These are phyloP conservation scores for Aspergillus tanneri DNA, from an alignment of 2,329 filamentous ascomycete species.

Conservation along the genomic window DNA sequence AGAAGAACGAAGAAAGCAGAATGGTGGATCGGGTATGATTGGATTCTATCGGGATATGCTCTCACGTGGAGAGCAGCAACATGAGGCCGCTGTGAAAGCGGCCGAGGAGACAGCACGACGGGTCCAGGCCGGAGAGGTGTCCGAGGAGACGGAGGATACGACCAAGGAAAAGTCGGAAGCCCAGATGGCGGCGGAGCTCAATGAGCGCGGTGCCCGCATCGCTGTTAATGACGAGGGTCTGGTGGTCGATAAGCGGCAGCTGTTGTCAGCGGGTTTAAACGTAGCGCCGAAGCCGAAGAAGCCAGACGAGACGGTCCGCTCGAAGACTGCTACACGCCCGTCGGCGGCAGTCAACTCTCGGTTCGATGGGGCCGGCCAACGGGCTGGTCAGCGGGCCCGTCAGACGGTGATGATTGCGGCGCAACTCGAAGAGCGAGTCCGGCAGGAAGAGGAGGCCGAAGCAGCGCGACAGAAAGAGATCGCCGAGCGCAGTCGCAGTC, in stretches of 20 bases:
- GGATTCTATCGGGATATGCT: constrained; percentile 62
- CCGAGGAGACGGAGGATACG: constrained; percentile 27
- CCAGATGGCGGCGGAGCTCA: constrained; percentile 57
- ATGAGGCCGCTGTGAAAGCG: constrained; percentile 57
- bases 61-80: constrained; percentile 56
- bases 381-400: constrained; percentile 50
- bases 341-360: constrained; percentile 19
- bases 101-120: constrained; percentile 46
- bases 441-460: constrained; percentile 58
- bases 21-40: constrained; percentile 55
- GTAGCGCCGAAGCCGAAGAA: constrained; percentile 56
- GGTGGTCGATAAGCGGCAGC: constrained; percentile 62
- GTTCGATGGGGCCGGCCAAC: constrained; percentile 29
- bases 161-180: constrained; percentile 49
- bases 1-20: constrained; percentile 49
- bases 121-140: constrained; percentile 29
- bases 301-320: constrained; percentile 18
- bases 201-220: constrained; percentile 52
- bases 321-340: constrained; percentile 19
- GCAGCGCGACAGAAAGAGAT: constrained; percentile 53
- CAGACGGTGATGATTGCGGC: constrained; percentile 61
- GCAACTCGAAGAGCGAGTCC: constrained; percentile 58
- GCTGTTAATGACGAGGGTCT: constrained; percentile 64
- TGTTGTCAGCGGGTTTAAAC: constrained; percentile 62
- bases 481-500: constrained; percentile 58